Conservation (phyloP, 192 early-diverging fungal genomes). For the Physocladia obscura region DNA sequence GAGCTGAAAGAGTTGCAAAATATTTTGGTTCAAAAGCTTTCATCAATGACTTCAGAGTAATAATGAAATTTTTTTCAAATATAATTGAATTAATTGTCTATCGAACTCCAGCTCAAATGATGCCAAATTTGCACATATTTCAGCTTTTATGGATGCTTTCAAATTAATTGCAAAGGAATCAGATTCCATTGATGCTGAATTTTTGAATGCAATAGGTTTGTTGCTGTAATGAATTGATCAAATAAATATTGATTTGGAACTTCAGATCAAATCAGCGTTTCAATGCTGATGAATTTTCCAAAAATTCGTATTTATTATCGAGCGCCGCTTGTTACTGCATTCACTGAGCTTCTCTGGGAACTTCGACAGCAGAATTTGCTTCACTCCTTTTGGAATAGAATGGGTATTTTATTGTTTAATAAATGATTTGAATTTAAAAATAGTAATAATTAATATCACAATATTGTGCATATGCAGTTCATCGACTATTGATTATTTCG, state of each 20-base stretch:
- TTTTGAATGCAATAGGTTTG: conserved; percentile 49
- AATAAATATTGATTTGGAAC: background rate
- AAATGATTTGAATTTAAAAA: too few species aligned
- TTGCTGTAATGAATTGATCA: background rate
- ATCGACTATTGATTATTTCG: conserved; percentile 11
- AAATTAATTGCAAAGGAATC: conserved; percentile 50
- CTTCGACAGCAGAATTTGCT: conserved; percentile 43
- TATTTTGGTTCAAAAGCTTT: conserved; percentile 45
- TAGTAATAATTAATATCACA: background rate
- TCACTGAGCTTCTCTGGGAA: conserved; percentile 54
- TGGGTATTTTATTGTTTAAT: conserved; percentile 30
- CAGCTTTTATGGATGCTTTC: conserved; percentile 67
- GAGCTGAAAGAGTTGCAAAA: conserved; percentile 41
- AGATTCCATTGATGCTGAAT: conserved; percentile 44
- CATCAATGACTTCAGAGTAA: conserved; percentile 55
- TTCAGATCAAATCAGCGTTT: background rate
- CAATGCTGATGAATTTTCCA: conserved; percentile 51
- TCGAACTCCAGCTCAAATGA: conserved; percentile 46
- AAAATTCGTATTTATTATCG: conserved; percentile 49
- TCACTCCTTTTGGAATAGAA: conserved; percentile 26
- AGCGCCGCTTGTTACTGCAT: conserved; percentile 42
- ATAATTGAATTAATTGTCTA: background rate
- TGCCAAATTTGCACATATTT: conserved; percentile 34
- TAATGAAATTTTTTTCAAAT: conserved; percentile 2
- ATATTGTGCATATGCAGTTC: background rate